These are phyloP conservation scores for Metarhizium anisopliae DNA, from an alignment of 2,329 filamentous ascomycete species.

Conservation along the genomic window DNA sequence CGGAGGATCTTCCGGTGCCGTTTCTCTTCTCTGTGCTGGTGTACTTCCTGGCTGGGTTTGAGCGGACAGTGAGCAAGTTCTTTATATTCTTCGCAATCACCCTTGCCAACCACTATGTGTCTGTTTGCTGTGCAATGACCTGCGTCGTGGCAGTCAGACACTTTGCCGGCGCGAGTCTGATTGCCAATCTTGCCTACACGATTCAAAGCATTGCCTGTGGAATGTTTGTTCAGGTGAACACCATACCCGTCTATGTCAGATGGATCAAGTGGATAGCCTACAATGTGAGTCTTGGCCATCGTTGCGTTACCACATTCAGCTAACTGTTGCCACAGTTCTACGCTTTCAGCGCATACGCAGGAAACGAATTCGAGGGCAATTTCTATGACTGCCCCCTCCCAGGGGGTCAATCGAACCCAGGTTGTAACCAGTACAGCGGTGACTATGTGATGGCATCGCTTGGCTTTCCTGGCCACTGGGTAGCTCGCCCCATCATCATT, in stretches of 20 bases:
- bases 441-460: constrained; percentile 60
- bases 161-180: constrained; percentile 62
- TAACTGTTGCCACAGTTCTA: constrained; percentile 45
- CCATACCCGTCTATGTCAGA: constrained; percentile 67
- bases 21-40: constrained; percentile 62
- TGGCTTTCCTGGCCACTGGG: constrained; percentile 59
- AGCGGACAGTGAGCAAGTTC: constrained; percentile 53
- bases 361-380: constrained; percentile 62
- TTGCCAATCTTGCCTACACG: constrained; percentile 65
- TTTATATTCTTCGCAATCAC: constrained; percentile 64
- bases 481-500: constrained; percentile 55
- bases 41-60: constrained; percentile 73
- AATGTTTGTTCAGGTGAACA: constrained; percentile 65
- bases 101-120: constrained; percentile 63
- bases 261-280: constrained; percentile 59
- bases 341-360: constrained; percentile 59
- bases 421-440: constrained; percentile 61
- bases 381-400: constrained; percentile 65
- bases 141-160: constrained; percentile 57
- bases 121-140: constrained; percentile 60
- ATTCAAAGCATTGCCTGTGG: constrained; percentile 67
- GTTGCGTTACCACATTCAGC: not conserved
- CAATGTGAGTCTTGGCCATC: constrained; percentile 5
- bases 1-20: constrained; percentile 66
- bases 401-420: constrained; percentile 53